These are phyloP conservation scores for Xylaria curta DNA, from an alignment of 495 filamentous ascomycete species.

Conservation along the genomic window DNA sequence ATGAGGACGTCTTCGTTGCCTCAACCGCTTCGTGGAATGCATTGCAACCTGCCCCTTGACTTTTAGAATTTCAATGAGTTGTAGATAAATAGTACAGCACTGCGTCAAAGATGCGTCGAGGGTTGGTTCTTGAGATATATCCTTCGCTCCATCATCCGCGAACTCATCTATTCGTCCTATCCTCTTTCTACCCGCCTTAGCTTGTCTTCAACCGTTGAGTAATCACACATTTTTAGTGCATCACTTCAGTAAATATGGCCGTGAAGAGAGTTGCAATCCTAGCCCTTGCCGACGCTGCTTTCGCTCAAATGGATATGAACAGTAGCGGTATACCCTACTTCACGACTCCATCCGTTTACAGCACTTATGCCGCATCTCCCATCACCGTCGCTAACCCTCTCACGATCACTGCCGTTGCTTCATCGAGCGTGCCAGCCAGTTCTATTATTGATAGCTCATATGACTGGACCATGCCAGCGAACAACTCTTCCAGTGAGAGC, in stretches of 20 bases:
- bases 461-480: background rate
- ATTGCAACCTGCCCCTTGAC: conserved; percentile 21
- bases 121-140: conserved; percentile 25
- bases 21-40: conserved; percentile 21
- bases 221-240: background rate
- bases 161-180: background rate
- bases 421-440: background rate
- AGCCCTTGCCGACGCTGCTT: conserved; percentile 27
- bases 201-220: background rate
- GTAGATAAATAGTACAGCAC: conserved; percentile 27
- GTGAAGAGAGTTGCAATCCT: conserved; percentile 29
- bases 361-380: background rate
- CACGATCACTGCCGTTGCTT: conserved; percentile 11
- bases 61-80: conserved; percentile 3
- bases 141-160: conserved; percentile 15
- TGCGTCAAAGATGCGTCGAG: conserved; percentile 27
- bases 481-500: conserved; percentile 5
- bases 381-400: conserved; percentile 9
- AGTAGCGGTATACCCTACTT: background rate
- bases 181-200: background rate
- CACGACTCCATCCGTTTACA: conserved; percentile 11
- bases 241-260: conserved; percentile 26
- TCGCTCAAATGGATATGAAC: conserved; percentile 28
- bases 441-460: conserved; percentile 10
- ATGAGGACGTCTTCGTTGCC: background rate